Percentiles rank a stretch among this genome's conserved stretches.
These are phyloP conservation scores for Chytriomyces confervae DNA, from an alignment of 192 early-diverging fungal species.

Conservation along the genomic window DNA sequence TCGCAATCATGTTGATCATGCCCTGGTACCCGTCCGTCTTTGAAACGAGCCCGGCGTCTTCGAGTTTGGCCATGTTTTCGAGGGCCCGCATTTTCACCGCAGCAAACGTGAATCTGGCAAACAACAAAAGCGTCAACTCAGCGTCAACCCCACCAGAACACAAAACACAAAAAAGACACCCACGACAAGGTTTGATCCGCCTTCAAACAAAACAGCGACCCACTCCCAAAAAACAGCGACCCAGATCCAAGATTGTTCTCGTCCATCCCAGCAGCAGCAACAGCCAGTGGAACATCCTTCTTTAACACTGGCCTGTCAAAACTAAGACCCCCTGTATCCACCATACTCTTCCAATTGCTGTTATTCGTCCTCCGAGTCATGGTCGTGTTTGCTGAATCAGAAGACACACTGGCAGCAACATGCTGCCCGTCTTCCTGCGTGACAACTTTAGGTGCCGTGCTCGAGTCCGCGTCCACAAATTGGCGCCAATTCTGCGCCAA, in stretches of 20 bases:
- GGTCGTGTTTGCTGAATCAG: not conserved
- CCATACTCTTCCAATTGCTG: conserved; percentile 14
- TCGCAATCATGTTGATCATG: conserved; percentile 90
- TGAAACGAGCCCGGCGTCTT: conserved; percentile 72
- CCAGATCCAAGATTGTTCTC: conserved; percentile 3
- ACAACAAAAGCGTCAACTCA: not conserved
- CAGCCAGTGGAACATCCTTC: too few relatives aligned
- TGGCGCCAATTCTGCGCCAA: conserved; percentile 14
- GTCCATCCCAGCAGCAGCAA: not conserved
- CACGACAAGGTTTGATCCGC: not conserved
- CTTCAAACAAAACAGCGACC: conserved; percentile 22
- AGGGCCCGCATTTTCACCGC: conserved; percentile 82
- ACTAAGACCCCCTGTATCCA: conserved; percentile 10
- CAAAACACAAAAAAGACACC: not conserved
- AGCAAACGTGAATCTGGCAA: conserved; percentile 65
- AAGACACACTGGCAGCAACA: not conserved
- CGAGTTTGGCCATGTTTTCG: conserved; percentile 82
- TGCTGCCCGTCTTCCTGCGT: conserved; percentile 7
- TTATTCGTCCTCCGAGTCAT: conserved; percentile 20
- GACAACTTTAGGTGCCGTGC: not conserved
- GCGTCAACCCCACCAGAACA: not conserved
- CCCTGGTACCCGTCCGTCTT: conserved; percentile 86
- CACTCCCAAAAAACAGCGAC: conserved; percentile 29
- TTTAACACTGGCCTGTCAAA: not conserved
- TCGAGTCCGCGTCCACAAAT: not conserved